A percentile compares a stretch with the other conserved stretches of the same genome.
Conservation (phyloP, 2,329 filamentous ascomycete genomes). For the Raffaelea deltoideospora region DNA sequence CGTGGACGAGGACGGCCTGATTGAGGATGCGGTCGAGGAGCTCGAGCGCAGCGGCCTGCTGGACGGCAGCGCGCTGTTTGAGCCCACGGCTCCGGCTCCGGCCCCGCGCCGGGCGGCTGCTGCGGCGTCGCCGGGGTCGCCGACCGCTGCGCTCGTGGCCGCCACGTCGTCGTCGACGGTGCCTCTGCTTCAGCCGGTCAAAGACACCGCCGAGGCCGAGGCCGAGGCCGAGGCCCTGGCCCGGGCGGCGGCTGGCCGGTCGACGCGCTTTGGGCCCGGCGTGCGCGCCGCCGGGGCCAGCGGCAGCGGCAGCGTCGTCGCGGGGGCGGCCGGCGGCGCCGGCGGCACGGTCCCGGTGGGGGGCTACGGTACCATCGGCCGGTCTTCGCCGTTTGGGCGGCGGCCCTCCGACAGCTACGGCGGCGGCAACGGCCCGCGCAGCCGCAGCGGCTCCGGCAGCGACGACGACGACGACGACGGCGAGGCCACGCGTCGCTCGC, state of each 20-base stretch:
- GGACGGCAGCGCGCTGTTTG: conserved; percentile 59
- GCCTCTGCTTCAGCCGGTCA: neutral
- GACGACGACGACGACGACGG: neutral
- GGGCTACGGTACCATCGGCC: conserved; percentile 8
- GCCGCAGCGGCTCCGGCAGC: neutral
- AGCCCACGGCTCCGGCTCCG: conserved; percentile 35
- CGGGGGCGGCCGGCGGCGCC: neutral
- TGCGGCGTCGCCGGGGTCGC: neutral
- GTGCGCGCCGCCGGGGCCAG: neutral
- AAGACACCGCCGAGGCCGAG: too few relatives aligned
- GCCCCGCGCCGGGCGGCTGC: neutral
- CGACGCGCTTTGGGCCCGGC: conserved; percentile 6
- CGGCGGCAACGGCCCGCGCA: neutral
- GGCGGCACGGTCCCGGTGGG: neutral
- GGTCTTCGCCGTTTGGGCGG: conserved; percentile 3
- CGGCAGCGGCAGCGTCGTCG: neutral
- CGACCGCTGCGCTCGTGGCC: neutral
- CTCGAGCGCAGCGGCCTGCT: conserved; percentile 79
- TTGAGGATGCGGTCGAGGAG: conserved; percentile 80
- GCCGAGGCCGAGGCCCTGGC: conserved; percentile 15
- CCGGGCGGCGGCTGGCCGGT: neutral
- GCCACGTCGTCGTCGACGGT: neutral
- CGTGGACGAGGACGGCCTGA: conserved; percentile 73
- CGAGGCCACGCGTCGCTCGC: too few relatives aligned
- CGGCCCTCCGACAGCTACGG: neutral